Evolutionary conservation across 345 rosid genomes (phyloP).

Genomic region (Lepidium aucheri): DNA sequence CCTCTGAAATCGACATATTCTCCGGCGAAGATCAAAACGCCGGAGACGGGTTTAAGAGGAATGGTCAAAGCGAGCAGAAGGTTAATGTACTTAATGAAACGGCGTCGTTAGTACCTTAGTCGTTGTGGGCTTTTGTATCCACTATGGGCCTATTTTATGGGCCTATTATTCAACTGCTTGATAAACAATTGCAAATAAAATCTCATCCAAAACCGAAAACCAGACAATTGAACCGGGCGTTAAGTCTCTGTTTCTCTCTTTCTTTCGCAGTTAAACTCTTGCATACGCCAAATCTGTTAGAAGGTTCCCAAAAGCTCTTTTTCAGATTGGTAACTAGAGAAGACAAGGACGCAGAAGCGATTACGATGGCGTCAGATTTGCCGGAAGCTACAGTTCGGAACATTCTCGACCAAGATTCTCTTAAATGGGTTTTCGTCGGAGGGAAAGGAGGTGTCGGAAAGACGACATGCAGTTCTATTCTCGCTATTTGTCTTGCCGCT

Average conservation of each 20-base stretch:
- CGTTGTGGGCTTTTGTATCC: background rate
- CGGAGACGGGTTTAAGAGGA: background rate
- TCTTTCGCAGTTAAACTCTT: background rate
- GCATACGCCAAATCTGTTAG: background rate
- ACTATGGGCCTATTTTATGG: background rate
- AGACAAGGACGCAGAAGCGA: background rate
- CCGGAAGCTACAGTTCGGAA: constrained; percentile 70
- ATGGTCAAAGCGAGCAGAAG: background rate
- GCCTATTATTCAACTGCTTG: background rate
- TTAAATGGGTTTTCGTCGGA: constrained; percentile 98
- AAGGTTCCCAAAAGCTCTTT: background rate
- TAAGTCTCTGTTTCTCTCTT: background rate
- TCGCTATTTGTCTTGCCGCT: constrained; percentile 65
- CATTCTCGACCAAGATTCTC: constrained; percentile 75
- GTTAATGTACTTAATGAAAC: background rate
- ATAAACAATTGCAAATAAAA: too few relatives aligned
- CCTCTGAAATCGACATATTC: background rate
- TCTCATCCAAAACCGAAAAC: too few relatives aligned
- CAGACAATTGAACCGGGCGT: background rate
- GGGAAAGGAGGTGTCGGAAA: constrained; percentile 99
- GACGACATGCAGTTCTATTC: constrained; percentile 92
- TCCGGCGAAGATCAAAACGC: background rate
- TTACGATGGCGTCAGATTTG: constrained; percentile 29
- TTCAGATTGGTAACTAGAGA: background rate
- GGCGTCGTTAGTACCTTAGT: background rate